phyloP scores from a whole-genome alignment of 164 flowering plant species.

The Nymphaea colorata region DNA sequence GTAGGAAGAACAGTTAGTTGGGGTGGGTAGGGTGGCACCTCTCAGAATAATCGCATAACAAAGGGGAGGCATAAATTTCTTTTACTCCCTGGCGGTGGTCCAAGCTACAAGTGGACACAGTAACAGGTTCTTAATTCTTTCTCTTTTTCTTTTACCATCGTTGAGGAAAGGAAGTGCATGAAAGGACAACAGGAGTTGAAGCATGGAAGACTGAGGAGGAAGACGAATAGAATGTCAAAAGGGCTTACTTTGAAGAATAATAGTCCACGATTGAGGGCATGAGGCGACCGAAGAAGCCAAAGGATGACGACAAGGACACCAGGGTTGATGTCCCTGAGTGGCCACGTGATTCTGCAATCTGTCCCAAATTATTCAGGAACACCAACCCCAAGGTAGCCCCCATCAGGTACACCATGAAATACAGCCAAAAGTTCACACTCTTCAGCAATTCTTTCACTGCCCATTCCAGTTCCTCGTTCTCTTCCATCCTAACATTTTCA shows the following conservation, averaged over 20 bases:
- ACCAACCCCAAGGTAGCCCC: conserved; percentile 86
- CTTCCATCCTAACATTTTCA: neutral
- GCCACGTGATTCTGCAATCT: conserved; percentile 83
- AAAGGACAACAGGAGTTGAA: too few relatives aligned
- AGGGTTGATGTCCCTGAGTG: conserved; percentile 35
- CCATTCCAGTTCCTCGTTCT: conserved; percentile 2
- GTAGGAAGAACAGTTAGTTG: too few relatives aligned
- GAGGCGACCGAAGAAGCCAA: conserved; percentile 87
- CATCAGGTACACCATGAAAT: conserved; percentile 55
- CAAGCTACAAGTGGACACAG: too few relatives aligned
- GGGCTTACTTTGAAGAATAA: conserved; percentile 2
- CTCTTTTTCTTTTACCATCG: too few relatives aligned
- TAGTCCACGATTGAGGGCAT: conserved; percentile 59
- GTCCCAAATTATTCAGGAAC: conserved; percentile 79
- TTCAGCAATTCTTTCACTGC: conserved; percentile 43
- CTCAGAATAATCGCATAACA: too few relatives aligned
- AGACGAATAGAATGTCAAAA: neutral
- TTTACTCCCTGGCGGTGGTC: too few relatives aligned
- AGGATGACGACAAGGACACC: conserved; percentile 77
- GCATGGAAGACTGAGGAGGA: neutral
- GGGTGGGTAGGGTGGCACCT: too few relatives aligned
- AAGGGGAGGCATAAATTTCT: too few relatives aligned
- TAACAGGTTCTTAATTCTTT: too few relatives aligned
- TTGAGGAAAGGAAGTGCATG: too few relatives aligned
- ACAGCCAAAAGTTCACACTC: conserved; percentile 87